A percentile compares a stretch with the other conserved stretches of the same genome.
Evolutionary conservation across 1,139 yeast genomes (phyloP).

Genomic region (Saccharomyces pastorianus): DNA sequence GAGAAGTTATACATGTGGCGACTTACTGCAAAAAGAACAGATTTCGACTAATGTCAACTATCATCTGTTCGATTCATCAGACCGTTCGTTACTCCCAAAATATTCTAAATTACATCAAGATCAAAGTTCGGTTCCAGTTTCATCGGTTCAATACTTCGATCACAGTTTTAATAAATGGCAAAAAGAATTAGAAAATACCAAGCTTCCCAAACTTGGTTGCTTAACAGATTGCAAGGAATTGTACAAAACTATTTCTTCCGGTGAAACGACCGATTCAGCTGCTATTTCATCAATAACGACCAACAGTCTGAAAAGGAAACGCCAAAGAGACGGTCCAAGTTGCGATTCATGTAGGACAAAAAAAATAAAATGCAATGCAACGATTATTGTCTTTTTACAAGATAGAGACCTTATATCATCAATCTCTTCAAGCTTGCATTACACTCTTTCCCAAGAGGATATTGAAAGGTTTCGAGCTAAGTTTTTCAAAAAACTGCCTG

Average conservation of each 20-base stretch:
- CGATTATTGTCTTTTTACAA: conserved; percentile 34
- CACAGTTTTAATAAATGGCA: not conserved
- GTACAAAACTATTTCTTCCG: not conserved
- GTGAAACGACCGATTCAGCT: not conserved
- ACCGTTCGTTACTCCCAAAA: not conserved
- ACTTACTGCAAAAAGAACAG: not conserved
- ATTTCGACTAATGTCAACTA: not conserved
- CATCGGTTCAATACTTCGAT: not conserved
- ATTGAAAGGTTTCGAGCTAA: conserved; percentile 7
- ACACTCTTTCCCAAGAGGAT: conserved; percentile 13
- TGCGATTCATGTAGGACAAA: conserved; percentile 67
- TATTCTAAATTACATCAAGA: not conserved
- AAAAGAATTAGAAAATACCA: not conserved
- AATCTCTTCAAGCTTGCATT: conserved; percentile 14
- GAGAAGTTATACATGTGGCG: not conserved
- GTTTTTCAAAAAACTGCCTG: conserved; percentile 9
- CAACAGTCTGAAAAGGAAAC: conserved; percentile 21
- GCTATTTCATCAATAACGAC: not conserved
- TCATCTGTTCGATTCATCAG: not conserved
- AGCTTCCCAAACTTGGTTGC: not conserved
- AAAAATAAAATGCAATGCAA: conserved; percentile 70
- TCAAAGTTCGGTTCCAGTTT: not conserved
- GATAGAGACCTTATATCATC: conserved; percentile 15
- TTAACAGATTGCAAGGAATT: not conserved
- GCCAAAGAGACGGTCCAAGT: conserved; percentile 68